These are phyloP conservation scores for Podospora appendiculata DNA, from an alignment of 495 filamentous ascomycete genomes.

Conservation along the genomic window DNA sequence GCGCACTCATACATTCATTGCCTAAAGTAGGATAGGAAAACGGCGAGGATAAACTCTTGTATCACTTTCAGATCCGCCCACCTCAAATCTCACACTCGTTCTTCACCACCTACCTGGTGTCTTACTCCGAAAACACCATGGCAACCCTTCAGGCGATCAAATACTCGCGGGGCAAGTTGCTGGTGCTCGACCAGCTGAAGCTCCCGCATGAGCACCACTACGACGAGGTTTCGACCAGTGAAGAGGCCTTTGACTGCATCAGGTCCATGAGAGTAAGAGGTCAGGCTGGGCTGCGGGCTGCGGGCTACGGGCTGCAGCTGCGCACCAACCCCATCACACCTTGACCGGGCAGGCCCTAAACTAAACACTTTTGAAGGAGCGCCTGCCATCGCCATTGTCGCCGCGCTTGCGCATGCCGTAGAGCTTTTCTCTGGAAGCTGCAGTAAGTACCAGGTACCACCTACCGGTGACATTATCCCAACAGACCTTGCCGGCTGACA, in stretches of 20 bases:
- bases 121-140: conserved; percentile 17
- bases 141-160: conserved; percentile 74
- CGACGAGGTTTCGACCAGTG: conserved; percentile 59
- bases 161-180: conserved; percentile 67
- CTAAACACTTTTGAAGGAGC: conserved; percentile 50
- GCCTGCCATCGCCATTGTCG: conserved; percentile 95
- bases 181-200: conserved; percentile 83
- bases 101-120: no score
- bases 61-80: no score
- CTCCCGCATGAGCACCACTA: conserved; percentile 83
- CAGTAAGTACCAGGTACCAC: conserved; percentile 28
- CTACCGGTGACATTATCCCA: no score
- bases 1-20: no score
- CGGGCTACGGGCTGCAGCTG: no score
- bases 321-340: background rate
- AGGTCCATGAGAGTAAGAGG: conserved; percentile 75
- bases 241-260: conserved; percentile 89
- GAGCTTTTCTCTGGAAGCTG: conserved; percentile 52
- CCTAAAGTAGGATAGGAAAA: no score
- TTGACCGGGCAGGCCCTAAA: background rate
- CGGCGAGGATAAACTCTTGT: no score
- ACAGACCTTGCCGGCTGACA: background rate
- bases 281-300: conserved; percentile 3
- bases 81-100: no score
- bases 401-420: conserved; percentile 76